Evolutionary conservation across 441 rosid genomes (phyloP), one percentile per base, ranked within the genome.

Genomic region (Bruguiera hainesii): DNA sequence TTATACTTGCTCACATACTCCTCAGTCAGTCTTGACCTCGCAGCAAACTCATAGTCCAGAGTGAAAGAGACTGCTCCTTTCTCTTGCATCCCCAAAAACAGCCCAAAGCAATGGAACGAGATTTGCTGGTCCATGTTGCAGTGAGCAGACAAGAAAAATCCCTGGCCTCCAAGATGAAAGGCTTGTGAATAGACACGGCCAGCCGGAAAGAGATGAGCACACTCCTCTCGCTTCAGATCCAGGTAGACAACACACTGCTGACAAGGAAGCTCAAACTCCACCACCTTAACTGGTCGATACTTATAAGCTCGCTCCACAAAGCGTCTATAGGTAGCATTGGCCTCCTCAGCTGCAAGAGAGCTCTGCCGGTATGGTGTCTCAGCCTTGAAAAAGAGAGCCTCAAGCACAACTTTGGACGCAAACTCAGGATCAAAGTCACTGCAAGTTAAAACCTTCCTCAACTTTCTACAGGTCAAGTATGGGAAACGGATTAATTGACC

Each of bases 361-460:
- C 84, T 79, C 70, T 82, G 93, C 67, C 82, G 59, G 56, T 79
- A 78, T 23, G 91, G 82, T 26, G 89, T 76, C 81, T 88, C 95
- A 0, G 89, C 86, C 79, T 92, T 91, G 87, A 86, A 87, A 70
- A 85, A 88, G 19, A 95, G 88, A 59, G 99, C 96, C 75, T 89
- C 91, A 3, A 87, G 83, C 65, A 95, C 97, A 25, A 89, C 82
- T 64, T 82, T 80, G 7, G 84, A 78, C 35, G 89, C 82, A 42
- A 79, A 63, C 31, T 83, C 85, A 42, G 82, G 85, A 60, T 77
- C 84, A 61, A 95, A 86, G 68, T 91, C 98, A 26, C 65, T 81
- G 68, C 96, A 84, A 48, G 78, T 73, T 26, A 90, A 69, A 37
- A 86, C 89, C 80, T 87, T 83, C 86, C 76, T 88, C 64, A 95